Conservation (phyloP, 768 basidiomycete genomes). For the Xanthoconium purpureum region DNA sequence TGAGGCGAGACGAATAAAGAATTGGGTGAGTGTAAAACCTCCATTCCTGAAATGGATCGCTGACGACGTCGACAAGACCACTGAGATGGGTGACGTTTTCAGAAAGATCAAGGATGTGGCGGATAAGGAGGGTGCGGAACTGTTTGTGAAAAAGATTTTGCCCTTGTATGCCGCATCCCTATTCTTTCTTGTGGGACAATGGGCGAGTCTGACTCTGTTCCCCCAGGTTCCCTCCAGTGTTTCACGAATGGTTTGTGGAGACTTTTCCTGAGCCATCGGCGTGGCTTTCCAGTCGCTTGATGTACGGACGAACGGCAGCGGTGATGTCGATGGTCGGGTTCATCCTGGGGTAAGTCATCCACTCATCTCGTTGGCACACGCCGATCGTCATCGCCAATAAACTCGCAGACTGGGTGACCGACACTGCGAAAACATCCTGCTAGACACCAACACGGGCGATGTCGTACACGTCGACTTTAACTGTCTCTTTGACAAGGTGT, state of each 20-base stretch:
- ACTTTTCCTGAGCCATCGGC: slow-evolving; percentile 96
- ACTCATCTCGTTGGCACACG: accelerated
- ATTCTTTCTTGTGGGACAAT: not conserved
- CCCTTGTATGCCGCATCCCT: slow-evolving; percentile 42
- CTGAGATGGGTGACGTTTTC: slow-evolving; percentile 46
- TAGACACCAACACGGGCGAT: slow-evolving; percentile 86
- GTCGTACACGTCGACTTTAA: slow-evolving; percentile 97
- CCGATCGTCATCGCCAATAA: not conserved
- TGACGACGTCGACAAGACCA: slow-evolving; percentile 32
- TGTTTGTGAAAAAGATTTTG: slow-evolving; percentile 56
- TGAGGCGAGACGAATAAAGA: slow-evolving; percentile 42
- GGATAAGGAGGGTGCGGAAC: slow-evolving; percentile 49
- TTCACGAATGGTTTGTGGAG: slow-evolving; percentile 97
- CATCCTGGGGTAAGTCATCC: slow-evolving; percentile 71
- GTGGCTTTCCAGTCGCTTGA: slow-evolving; percentile 86
- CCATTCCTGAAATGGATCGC: not conserved
- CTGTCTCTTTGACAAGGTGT: slow-evolving; percentile 93
- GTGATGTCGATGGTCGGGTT: slow-evolving; percentile 99
- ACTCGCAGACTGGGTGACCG: slow-evolving; percentile 85
- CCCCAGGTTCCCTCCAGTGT: slow-evolving; percentile 73
- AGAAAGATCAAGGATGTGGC: slow-evolving; percentile 47
- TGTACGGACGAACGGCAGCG: slow-evolving; percentile 85
- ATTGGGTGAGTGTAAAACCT: slow-evolving; percentile 42
- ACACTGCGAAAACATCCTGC: slow-evolving; percentile 93
- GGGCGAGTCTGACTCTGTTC: not conserved